Conservation (phyloP, 345 rosid genomes). For the Trapa incisa region DNA sequence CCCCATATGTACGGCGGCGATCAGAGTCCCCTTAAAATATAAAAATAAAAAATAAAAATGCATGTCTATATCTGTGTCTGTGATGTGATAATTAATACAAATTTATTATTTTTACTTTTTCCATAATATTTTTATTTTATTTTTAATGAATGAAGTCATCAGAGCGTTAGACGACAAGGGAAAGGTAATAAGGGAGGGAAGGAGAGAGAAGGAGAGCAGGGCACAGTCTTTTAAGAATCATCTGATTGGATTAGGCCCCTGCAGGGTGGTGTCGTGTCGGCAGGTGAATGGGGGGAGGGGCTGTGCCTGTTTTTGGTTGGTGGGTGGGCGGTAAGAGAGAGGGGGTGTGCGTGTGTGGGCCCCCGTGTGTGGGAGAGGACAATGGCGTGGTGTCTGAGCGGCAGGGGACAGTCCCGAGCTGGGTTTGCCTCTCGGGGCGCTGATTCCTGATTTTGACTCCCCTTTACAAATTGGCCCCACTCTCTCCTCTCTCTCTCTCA, state of each 20-base stretch:
- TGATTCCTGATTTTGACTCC: background rate
- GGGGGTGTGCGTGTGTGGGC: background rate
- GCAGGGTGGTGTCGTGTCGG: background rate
- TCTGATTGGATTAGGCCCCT: background rate
- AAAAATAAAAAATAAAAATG: too few species aligned
- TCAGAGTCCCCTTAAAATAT: background rate
- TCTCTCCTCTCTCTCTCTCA: too few species aligned
- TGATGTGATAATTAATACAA: too few species aligned
- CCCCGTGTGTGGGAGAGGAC: background rate
- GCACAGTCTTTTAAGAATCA: background rate
- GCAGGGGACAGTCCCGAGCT: slow-evolving; percentile 1
- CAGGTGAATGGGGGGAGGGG: background rate
- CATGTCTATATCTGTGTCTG: too few species aligned
- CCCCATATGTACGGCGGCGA: background rate
- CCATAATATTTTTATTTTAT: too few species aligned
- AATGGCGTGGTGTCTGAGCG: background rate
- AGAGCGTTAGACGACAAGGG: background rate
- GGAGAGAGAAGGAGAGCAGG: background rate
- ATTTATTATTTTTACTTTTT: too few species aligned
- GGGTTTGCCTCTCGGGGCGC: slow-evolving; percentile 3
- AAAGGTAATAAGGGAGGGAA: background rate
- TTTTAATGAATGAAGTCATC: background rate
- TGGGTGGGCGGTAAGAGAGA: background rate
- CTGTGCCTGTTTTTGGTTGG: background rate
- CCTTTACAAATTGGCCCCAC: background rate